Conservation (phyloP, 345 rosid species). For the Moricandia moricandioides region DNA sequence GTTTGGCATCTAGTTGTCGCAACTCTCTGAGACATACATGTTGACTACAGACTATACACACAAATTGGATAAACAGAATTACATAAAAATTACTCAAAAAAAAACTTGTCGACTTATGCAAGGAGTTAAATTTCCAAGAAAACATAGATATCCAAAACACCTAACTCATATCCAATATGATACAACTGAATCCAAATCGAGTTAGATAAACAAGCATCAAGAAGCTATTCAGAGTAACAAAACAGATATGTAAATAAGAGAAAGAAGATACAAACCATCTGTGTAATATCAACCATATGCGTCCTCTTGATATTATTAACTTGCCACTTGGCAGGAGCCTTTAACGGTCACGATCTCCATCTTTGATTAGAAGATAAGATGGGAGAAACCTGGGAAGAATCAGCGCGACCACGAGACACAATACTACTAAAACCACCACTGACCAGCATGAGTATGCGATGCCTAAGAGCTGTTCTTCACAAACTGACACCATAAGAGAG, state of each 20-base stretch:
- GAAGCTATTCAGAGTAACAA: slow-evolving; percentile 5
- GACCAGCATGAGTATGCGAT: slow-evolving; percentile 72
- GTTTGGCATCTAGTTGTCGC: neutral
- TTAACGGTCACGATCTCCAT: slow-evolving; percentile 40
- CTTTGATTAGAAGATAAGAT: slow-evolving; percentile 41
- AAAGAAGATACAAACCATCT: neutral
- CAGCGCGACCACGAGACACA: slow-evolving; percentile 60
- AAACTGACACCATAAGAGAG: slow-evolving; percentile 47
- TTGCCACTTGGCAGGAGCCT: neutral
- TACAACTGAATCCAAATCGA: neutral
- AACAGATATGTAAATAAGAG: slow-evolving; percentile 2
- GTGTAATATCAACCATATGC: neutral
- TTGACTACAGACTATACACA: neutral
- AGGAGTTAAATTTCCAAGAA: neutral
- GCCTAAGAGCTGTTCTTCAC: slow-evolving; percentile 78
- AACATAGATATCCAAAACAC: neutral
- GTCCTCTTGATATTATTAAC: neutral
- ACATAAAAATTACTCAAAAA: neutral
- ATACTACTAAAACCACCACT: slow-evolving; percentile 52
- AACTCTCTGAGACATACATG: neutral
- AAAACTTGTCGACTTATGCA: neutral
- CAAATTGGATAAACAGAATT: neutral
- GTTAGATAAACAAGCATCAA: neutral
- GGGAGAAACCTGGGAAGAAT: slow-evolving; percentile 60
- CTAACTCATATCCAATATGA: neutral